Base-by-base conservation (phyloP, 805 yeast species). In the Blastobotrys robertii region DNA sequence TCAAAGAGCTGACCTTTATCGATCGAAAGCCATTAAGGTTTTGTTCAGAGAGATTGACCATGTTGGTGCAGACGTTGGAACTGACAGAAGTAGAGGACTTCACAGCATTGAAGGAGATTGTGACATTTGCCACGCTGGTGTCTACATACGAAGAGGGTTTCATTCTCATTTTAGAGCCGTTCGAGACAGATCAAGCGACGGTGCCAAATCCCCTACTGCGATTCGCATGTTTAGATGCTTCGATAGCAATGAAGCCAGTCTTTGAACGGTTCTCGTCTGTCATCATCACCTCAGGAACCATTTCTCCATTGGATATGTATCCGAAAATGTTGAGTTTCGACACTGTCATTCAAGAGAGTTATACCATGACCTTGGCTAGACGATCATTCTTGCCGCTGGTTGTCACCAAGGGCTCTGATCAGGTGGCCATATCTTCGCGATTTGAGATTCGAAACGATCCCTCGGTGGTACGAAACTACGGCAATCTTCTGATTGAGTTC, bases 401-500 rank as follows among this genome's bases (percentile, higher is more conserved):
- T 51, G 94, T 92, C 8, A 90, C 99, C 0, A 90, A 94, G 59
- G 98, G 98, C 0, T 84, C 97, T 0, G 99, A 92, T 63, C 99
- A 92, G 63, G 97, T 92, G 12, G 90, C 97, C 0, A 90, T 92
- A 11, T 84, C 95, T 1, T 90, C 98, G 0, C 75, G 97, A 56
- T 92, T 92, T 62, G 97, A 92, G 64, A 92, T 92, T 48, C 73
- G 99, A 62, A 92, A 92, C 58, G 98, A 92, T 62, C 98, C 98
- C 3, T 84, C 95, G 55, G 95, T 92, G 43, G 97, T 92, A 30
- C 76, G 99, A 60, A 92, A 92, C 62, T 92, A 92, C 61, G 99
- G 99, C 3, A 84, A 94, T 2, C 69, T 92, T 54, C 65, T 92
- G 44, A 81, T 92, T 39, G 97, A 92, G 63, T 90, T 87, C 60